A percentile compares a stretch with the other conserved stretches of the same genome.
Evolutionary conservation across 108 stramenopile genomes (phyloP).

Genomic region (Skeletonema marinoi): DNA sequence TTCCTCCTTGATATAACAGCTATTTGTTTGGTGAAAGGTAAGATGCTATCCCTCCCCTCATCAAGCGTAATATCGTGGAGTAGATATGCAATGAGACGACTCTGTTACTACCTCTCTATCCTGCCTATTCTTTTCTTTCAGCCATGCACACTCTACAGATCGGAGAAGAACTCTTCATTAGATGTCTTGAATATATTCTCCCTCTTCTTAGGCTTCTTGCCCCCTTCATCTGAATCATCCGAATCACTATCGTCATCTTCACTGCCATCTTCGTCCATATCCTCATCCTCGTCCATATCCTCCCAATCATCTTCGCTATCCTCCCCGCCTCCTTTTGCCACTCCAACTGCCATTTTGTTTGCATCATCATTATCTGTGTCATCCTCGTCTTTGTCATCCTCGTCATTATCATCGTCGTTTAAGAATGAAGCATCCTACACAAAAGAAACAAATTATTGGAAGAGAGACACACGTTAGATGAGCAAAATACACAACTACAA

Average conservation of each 20-base stretch:
- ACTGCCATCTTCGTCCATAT: conserved; percentile 29
- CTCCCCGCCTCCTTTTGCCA: conserved; percentile 3
- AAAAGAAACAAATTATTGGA: background rate
- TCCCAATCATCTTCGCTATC: conserved; percentile 83
- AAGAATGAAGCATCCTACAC: conserved; percentile 68
- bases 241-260: conserved; percentile 23
- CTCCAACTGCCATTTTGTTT: background rate
- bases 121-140: background rate
- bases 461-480: background rate
- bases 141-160: conserved; percentile 52
- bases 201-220: conserved; percentile 29
- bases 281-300: conserved; percentile 62
- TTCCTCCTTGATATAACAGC: too few relatives aligned
- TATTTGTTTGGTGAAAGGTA: too few relatives aligned
- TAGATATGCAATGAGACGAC: too few relatives aligned
- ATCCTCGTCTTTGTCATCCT: conserved; percentile 36
- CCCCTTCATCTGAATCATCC: conserved; percentile 53
- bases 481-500: background rate
- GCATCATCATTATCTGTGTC: conserved; percentile 5
- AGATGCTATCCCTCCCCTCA: too few relatives aligned
- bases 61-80: too few relatives aligned
- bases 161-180: conserved; percentile 85
- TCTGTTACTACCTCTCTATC: too few relatives aligned
- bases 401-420: conserved; percentile 59
- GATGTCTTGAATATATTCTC: conserved; percentile 70